Evolutionary conservation across 352 stramenopile species (phyloP).

Genomic region (Phytophthora parvispora): DNA sequence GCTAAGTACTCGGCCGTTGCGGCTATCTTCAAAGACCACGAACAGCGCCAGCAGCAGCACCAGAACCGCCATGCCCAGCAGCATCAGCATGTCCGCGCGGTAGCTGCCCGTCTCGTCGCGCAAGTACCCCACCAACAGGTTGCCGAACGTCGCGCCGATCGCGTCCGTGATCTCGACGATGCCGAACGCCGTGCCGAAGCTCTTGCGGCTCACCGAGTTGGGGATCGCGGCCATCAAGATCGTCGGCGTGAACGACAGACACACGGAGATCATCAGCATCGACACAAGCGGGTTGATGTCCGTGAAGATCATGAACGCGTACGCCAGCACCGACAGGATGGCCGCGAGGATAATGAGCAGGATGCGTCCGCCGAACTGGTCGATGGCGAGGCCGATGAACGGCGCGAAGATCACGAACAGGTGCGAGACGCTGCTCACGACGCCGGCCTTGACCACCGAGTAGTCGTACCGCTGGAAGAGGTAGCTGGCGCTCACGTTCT

Average conservation of each 20-base stretch:
- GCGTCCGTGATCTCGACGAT: conserved; percentile 91
- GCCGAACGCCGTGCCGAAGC: conserved; percentile 87
- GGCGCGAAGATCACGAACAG: conserved; percentile 89
- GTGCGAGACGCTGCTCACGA: conserved; percentile 85
- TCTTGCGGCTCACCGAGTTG: conserved; percentile 77
- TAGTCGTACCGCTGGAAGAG: conserved; percentile 90
- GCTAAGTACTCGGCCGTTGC: conserved; percentile 66
- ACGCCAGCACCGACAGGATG: conserved; percentile 80
- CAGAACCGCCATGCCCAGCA: conserved; percentile 76
- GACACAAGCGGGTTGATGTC: conserved; percentile 78
- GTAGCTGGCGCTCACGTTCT: conserved; percentile 92
- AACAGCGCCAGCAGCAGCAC: conserved; percentile 78
- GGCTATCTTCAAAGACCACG: conserved; percentile 73
- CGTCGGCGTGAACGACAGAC: conserved; percentile 88
- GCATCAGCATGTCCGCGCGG: conserved; percentile 87
- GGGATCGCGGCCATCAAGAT: conserved; percentile 91
- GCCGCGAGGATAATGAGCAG: conserved; percentile 81
- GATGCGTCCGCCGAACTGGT: conserved; percentile 90
- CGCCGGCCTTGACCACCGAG: conserved; percentile 87
- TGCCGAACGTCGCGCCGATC: conserved; percentile 84
- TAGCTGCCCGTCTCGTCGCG: conserved; percentile 84
- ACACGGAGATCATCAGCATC: conserved; percentile 91
- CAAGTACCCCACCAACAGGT: conserved; percentile 88
- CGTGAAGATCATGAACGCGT: conserved; percentile 90
- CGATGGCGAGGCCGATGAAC: conserved; percentile 90